Conservation (phyloP, 2,329 filamentous ascomycete genomes). For the Daldinia sp. region DNA sequence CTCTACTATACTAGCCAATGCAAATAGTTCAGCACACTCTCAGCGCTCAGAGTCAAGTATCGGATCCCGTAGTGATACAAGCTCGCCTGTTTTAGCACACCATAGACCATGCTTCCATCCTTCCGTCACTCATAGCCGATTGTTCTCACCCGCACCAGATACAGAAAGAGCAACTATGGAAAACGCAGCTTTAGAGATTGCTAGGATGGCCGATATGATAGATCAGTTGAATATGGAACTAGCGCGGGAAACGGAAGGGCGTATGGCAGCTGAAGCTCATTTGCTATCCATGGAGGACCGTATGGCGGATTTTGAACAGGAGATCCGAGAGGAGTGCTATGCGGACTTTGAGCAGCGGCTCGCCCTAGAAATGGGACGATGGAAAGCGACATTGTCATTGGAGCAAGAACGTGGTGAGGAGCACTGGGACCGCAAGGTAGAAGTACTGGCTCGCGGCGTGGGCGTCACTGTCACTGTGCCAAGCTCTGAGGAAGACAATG, state of each 20-base stretch:
- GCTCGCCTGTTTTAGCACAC: slow-evolving; percentile 44
- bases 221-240: slow-evolving; percentile 76
- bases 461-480: slow-evolving; percentile 47
- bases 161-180: slow-evolving; percentile 78
- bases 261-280: slow-evolving; percentile 76
- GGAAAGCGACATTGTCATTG: slow-evolving; percentile 79
- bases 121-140: slow-evolving; percentile 43
- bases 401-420: slow-evolving; percentile 84
- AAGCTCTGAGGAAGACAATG: slow-evolving; percentile 57
- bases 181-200: slow-evolving; percentile 80
- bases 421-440: slow-evolving; percentile 88
- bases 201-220: slow-evolving; percentile 78
- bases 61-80: slow-evolving; percentile 41
- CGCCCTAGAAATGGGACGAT: slow-evolving; percentile 78
- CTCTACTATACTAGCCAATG: slow-evolving; percentile 67
- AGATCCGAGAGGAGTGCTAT: slow-evolving; percentile 88
- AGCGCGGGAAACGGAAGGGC: slow-evolving; percentile 73
- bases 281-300: slow-evolving; percentile 74
- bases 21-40: slow-evolving; percentile 31
- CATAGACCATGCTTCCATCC: slow-evolving; percentile 55
- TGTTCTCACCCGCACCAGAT: slow-evolving; percentile 51
- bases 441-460: slow-evolving; percentile 69
- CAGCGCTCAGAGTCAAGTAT: slow-evolving; percentile 36
- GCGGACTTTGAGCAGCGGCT: slow-evolving; percentile 84
- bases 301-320: slow-evolving; percentile 75